A percentile compares a stretch with the other conserved stretches of the same genome.
phyloP scores from a whole-genome alignment of 805 yeast species.

The Cyberlindnera mycetangii region DNA sequence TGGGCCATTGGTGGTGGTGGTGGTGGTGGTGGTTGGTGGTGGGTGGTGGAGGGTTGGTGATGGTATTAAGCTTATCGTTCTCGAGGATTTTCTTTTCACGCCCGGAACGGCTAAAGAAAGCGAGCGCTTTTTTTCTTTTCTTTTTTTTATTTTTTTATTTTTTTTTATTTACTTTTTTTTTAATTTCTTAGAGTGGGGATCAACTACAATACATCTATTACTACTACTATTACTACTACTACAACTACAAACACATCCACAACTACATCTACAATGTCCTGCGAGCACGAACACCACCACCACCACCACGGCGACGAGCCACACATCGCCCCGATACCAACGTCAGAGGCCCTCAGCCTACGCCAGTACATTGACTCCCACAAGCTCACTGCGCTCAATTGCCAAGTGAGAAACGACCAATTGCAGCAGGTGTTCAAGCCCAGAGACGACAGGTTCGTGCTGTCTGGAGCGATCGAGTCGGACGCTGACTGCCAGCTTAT shows the following conservation, averaged over 20 bases:
- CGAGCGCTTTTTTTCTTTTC: not conserved
- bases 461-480: conserved; percentile 48
- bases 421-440: conserved; percentile 44
- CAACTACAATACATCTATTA: too few species aligned
- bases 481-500: conserved; percentile 85
- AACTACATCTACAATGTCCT: too few species aligned
- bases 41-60: not conserved
- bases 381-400: conserved; percentile 62
- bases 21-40: not conserved
- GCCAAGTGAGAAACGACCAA: conserved; percentile 50
- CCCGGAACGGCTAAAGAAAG: not conserved
- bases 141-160: not conserved
- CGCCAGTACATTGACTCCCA: conserved; percentile 56
- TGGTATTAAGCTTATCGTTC: not conserved
- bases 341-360: conserved; percentile 66
- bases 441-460: conserved; percentile 45
- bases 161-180: not conserved
- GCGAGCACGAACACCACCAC: conserved; percentile 31
- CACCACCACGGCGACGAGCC: conserved; percentile 25
- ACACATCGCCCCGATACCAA: conserved; percentile 62
- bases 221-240: too few species aligned
- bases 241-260: too few species aligned
- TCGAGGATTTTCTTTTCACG: too few species aligned
- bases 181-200: too few species aligned
- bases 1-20: conserved; percentile 46